Evolutionary conservation across 805 yeast genomes (phyloP).

Genomic region (Saccharomyces kudriavzevii): DNA sequence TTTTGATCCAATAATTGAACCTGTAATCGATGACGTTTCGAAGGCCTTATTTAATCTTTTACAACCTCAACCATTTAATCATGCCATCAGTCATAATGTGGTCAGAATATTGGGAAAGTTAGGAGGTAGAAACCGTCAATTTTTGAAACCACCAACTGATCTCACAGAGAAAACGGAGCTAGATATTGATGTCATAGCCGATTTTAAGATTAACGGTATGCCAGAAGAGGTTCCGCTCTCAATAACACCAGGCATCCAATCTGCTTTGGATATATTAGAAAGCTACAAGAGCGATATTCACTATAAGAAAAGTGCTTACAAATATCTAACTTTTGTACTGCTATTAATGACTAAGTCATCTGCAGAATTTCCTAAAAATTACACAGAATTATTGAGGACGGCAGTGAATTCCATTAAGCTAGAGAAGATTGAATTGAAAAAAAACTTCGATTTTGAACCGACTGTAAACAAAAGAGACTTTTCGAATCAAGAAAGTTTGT

Average conservation of each 20-base stretch:
- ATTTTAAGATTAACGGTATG: slow-evolving; percentile 65
- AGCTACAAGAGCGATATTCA: slow-evolving; percentile 51
- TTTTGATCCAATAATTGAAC: slow-evolving; percentile 94
- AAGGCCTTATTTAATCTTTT: slow-evolving; percentile 85
- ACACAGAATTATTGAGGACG: slow-evolving; percentile 38
- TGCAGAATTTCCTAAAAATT: slow-evolving; percentile 34
- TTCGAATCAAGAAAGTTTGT: slow-evolving; percentile 55
- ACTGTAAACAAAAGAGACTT: slow-evolving; percentile 43
- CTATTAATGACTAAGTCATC: slow-evolving; percentile 51
- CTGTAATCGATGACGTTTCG: slow-evolving; percentile 91
- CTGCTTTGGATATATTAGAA: slow-evolving; percentile 69
- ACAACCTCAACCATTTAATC: slow-evolving; percentile 88
- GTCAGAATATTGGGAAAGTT: slow-evolving; percentile 86
- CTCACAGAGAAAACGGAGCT: slow-evolving; percentile 44
- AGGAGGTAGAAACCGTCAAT: slow-evolving; percentile 91
- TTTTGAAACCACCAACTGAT: slow-evolving; percentile 67
- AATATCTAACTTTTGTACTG: slow-evolving; percentile 57
- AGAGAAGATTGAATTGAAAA: slow-evolving; percentile 22
- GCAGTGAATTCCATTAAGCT: slow-evolving; percentile 38
- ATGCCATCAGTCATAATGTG: slow-evolving; percentile 91
- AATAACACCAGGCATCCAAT: slow-evolving; percentile 71
- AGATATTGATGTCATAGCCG: slow-evolving; percentile 64
- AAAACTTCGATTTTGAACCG: slow-evolving; percentile 34
- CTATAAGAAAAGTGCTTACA: slow-evolving; percentile 71
- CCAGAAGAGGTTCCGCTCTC: slow-evolving; percentile 57